Evolutionary conservation across 768 basidiomycete genomes (phyloP).

Genomic region (Trametes meyenii): DNA sequence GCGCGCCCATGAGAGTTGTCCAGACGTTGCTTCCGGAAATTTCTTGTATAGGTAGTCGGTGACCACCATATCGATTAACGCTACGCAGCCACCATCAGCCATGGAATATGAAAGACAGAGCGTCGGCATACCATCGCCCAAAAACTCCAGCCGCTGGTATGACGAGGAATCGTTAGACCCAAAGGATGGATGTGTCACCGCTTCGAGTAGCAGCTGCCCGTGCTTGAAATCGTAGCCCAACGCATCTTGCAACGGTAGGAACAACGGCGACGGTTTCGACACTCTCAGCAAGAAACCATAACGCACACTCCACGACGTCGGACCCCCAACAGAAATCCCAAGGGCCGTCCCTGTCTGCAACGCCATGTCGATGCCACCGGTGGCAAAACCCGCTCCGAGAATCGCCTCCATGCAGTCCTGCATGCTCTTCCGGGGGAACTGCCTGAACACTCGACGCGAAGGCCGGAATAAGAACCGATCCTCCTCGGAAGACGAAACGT

Average conservation of each 20-base stretch:
- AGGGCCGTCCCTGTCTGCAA: constrained; percentile 65
- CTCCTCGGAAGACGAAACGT: constrained; percentile 44
- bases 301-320: constrained; percentile 66
- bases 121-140: constrained; percentile 76
- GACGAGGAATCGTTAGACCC: constrained; percentile 53
- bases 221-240: constrained; percentile 74
- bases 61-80: constrained; percentile 72
- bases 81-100: constrained; percentile 38
- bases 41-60: constrained; percentile 70
- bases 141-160: constrained; percentile 86
- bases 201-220: constrained; percentile 68
- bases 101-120: not conserved
- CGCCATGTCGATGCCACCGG: constrained; percentile 73
- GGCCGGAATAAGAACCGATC: constrained; percentile 35
- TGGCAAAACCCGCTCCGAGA: constrained; percentile 73
- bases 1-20: constrained; percentile 73
- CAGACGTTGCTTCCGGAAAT: constrained; percentile 73
- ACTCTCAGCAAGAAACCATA: constrained; percentile 41
- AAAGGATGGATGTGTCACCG: constrained; percentile 87
- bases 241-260: constrained; percentile 56
- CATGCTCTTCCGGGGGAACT: constrained; percentile 67
- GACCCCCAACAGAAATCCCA: constrained; percentile 73
- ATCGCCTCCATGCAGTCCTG: constrained; percentile 91
- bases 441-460: constrained; percentile 43
- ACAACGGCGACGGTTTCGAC: constrained; percentile 47